Percentiles rank a stretch among this genome's conserved stretches.
Conservation (phyloP, 768 basidiomycete genomes). For the Boletus rufocinnamomeus region DNA sequence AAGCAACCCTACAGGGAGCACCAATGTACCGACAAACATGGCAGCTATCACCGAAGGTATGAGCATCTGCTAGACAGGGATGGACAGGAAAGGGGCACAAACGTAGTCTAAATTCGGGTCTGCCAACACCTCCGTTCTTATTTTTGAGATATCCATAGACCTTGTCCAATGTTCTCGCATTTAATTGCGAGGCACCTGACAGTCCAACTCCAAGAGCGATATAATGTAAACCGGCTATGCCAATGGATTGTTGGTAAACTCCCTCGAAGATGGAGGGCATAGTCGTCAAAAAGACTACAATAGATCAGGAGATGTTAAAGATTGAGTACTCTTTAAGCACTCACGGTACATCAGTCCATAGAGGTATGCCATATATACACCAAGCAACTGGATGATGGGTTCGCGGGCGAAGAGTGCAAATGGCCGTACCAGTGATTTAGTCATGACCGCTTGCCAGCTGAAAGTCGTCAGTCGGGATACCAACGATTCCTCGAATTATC, state of each 20-base stretch:
- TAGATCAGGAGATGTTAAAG: neutral
- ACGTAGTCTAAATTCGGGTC: conserved; percentile 57
- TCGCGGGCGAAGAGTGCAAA: conserved; percentile 62
- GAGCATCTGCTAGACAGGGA: neutral
- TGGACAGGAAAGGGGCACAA: conserved; percentile 13
- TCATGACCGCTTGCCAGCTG: conserved; percentile 56
- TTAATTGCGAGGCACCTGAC: conserved; percentile 49
- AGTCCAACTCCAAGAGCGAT: conserved; percentile 71
- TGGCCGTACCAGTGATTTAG: conserved; percentile 61
- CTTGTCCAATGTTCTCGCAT: conserved; percentile 57
- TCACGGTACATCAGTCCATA: conserved; percentile 63
- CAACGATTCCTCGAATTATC: neutral
- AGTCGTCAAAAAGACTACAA: conserved; percentile 66
- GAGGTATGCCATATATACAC: conserved; percentile 67
- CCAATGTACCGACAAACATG: conserved; percentile 57
- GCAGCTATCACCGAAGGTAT: conserved; percentile 41
- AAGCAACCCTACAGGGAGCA: conserved; percentile 68
- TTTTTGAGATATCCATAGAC: conserved; percentile 52
- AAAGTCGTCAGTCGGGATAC: neutral
- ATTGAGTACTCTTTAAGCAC: conserved; percentile 21
- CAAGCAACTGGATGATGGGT: conserved; percentile 67
- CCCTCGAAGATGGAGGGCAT: conserved; percentile 59
- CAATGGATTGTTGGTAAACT: conserved; percentile 54
- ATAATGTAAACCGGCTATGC: conserved; percentile 69
- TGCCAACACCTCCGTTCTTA: conserved; percentile 55